Evolutionary conservation across 257 asterid genomes (phyloP).

Genomic region (Solanum chiquidenum): DNA sequence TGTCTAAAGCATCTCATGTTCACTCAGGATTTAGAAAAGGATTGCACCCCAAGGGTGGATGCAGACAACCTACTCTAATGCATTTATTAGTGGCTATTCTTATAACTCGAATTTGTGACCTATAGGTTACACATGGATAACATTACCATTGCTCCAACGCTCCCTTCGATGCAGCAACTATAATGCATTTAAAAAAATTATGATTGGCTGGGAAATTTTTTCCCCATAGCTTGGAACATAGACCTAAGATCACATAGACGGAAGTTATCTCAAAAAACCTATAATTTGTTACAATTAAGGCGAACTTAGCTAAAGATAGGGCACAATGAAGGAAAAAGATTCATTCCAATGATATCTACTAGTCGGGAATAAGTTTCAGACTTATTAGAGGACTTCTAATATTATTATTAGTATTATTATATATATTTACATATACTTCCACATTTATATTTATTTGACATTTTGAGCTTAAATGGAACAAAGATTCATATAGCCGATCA

Average conservation of each 20-base stretch:
- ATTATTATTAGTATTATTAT: background rate
- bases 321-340: background rate
- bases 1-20: too few relatives aligned
- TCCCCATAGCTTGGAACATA: background rate
- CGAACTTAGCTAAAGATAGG: background rate
- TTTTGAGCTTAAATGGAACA: background rate
- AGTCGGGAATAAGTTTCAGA: background rate
- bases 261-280: background rate
- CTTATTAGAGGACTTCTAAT: background rate
- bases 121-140: background rate
- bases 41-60: background rate
- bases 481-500: background rate
- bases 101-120: fast-evolving
- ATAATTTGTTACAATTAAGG: background rate
- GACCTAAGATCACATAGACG: background rate
- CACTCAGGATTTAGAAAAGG: too few relatives aligned
- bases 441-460: background rate
- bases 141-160: fast-evolving
- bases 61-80: background rate
- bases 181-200: background rate
- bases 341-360: background rate
- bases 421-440: background rate
- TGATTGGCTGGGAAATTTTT: too few relatives aligned
- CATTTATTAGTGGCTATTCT: background rate
- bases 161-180: background rate